Conservation (phyloP, 768 basidiomycete species). For the Trametes cubensis region DNA sequence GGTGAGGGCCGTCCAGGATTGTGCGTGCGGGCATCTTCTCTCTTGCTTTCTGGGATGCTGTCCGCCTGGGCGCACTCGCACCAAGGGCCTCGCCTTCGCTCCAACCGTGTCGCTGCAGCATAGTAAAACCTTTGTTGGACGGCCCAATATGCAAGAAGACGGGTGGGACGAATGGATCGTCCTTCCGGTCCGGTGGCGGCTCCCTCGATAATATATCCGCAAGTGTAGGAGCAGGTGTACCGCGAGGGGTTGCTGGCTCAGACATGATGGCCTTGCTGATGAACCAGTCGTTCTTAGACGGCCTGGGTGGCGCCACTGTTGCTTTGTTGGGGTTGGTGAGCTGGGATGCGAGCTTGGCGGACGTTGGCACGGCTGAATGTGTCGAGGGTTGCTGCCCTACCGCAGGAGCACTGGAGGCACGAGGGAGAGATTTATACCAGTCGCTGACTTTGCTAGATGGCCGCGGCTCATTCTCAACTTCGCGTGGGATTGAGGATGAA, state of each 20-base stretch:
- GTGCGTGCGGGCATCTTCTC: constrained; percentile 14
- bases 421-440: constrained; percentile 59
- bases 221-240: constrained; percentile 47
- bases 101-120: constrained; percentile 80
- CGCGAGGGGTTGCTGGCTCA: constrained; percentile 34
- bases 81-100: constrained; percentile 80
- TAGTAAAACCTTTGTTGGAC: constrained; percentile 71
- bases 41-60: constrained; percentile 14
- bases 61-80: constrained; percentile 40
- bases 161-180: constrained; percentile 60
- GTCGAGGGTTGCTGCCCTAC: background rate
- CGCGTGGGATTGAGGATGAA: constrained; percentile 4
- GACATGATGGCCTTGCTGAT: constrained; percentile 58
- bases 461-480: background rate
- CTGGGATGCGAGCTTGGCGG: background rate
- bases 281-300: constrained; percentile 59
- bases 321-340: constrained; percentile 3
- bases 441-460: constrained; percentile 34
- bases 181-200: constrained; percentile 65
- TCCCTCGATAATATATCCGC: constrained; percentile 77
- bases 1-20: constrained; percentile 23
- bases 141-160: constrained; percentile 80
- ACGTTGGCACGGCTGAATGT: background rate
- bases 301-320: background rate
- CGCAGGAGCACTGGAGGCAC: constrained; percentile 20